Conservation (phyloP, 305 asterid species). For the Andrographis paniculata region DNA sequence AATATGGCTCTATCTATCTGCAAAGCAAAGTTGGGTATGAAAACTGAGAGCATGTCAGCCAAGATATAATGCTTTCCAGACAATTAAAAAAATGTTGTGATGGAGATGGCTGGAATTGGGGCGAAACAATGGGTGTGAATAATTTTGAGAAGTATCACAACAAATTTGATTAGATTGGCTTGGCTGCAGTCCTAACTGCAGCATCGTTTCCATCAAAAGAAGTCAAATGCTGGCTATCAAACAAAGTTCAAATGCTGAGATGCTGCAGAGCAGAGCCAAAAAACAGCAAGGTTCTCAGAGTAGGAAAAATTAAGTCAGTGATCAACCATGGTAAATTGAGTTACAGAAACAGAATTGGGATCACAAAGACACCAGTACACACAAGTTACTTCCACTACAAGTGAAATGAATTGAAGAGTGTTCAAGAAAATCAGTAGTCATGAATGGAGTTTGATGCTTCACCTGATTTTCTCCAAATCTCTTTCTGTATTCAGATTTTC, state of each 20-base stretch:
- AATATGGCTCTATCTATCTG: no score
- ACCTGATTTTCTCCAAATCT: slow-evolving; percentile 78
- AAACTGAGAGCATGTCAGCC: no score
- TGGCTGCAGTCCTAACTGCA: slow-evolving; percentile 1
- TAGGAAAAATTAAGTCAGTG: background rate
- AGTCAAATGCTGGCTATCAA: background rate
- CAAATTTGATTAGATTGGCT: background rate
- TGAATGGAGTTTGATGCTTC: slow-evolving; percentile 3
- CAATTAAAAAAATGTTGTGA: no score
- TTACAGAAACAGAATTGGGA: background rate
- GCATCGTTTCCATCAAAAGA: background rate
- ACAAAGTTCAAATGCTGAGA: no score
- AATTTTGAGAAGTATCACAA: slow-evolving; percentile 4
- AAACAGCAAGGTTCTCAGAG: background rate
- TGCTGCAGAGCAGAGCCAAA: background rate
- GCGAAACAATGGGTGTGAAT: background rate
- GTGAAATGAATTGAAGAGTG: background rate
- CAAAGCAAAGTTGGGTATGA: no score
- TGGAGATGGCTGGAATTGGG: background rate
- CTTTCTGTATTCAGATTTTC: slow-evolving; percentile 54
- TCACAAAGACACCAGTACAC: background rate
- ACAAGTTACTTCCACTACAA: slow-evolving; percentile 9
- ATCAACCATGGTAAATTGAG: slow-evolving; percentile 4
- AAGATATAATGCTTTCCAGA: no score
- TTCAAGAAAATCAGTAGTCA: background rate